Evolutionary conservation across 176 grass and related monocot species (phyloP).

Genomic region (Zizania latifolia): DNA sequence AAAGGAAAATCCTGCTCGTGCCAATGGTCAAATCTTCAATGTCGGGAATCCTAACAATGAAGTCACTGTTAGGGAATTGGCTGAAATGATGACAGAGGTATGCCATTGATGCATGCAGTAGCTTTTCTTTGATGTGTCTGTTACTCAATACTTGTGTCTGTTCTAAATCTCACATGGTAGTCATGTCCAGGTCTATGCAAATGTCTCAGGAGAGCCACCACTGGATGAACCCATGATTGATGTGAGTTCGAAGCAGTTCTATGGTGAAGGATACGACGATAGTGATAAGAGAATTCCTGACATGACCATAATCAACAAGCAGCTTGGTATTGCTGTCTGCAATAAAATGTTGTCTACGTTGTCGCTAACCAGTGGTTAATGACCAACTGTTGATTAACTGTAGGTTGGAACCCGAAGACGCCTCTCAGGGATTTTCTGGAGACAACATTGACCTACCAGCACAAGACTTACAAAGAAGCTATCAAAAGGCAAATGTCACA

Average conservation of each 20-base stretch:
- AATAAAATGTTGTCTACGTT: background rate
- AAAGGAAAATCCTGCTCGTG: constrained; percentile 81
- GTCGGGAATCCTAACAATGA: constrained; percentile 96
- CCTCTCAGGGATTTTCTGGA: constrained; percentile 80
- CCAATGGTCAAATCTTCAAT: constrained; percentile 91
- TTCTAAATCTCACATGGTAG: background rate
- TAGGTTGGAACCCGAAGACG: constrained; percentile 96
- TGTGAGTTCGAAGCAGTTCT: constrained; percentile 81
- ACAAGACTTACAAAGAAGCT: constrained; percentile 91
- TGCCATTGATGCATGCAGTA: background rate
- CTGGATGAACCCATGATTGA: constrained; percentile 68
- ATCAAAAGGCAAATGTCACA: constrained; percentile 67
- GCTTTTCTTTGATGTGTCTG: background rate
- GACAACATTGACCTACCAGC: constrained; percentile 84
- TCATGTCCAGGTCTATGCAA: constrained; percentile 69
- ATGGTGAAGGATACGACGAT: constrained; percentile 94
- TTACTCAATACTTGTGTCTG: background rate
- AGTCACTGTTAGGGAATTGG: constrained; percentile 83
- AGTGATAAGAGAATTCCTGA: constrained; percentile 87
- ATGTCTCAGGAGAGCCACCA: constrained; percentile 64
- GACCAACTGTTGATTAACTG: constrained; percentile 1
- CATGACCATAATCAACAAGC: constrained; percentile 87
- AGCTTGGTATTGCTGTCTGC: constrained; percentile 59
- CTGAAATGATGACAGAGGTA: constrained; percentile 92
- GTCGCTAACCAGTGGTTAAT: background rate